phyloP scores from a whole-genome alignment of 768 basidiomycete species.

The Neoboletus subvelutipes region DNA sequence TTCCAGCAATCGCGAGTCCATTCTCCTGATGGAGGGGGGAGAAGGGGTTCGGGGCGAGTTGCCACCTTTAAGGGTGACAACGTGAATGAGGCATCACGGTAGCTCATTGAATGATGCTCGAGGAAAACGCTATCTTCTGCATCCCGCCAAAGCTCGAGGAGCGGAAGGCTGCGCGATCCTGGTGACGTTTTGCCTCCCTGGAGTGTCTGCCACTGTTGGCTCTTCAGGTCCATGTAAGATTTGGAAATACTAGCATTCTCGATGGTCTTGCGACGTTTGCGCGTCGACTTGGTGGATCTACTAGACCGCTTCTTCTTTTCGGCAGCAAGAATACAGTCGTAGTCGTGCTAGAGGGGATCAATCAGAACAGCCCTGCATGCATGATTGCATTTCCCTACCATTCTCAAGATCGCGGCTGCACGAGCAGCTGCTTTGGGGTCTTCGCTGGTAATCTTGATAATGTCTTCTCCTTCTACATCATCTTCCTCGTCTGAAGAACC shows the following conservation, averaged over 20 bases:
- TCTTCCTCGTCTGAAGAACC: slow-evolving; percentile 30
- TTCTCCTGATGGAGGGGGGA: slow-evolving; percentile 21
- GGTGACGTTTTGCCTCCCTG: slow-evolving; percentile 17
- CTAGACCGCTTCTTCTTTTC: slow-evolving; percentile 26
- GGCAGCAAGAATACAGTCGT: slow-evolving; percentile 65
- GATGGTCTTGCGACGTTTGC: slow-evolving; percentile 39
- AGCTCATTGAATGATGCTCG: slow-evolving; percentile 24
- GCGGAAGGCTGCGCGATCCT: slow-evolving; percentile 35
- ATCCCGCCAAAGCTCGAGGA: slow-evolving; percentile 31
- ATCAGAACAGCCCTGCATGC: neutral
- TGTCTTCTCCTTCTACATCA: slow-evolving; percentile 39
- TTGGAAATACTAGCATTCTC: slow-evolving; percentile 34
- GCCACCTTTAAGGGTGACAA: slow-evolving; percentile 17
- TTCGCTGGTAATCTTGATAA: slow-evolving; percentile 82
- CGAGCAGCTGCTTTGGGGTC: slow-evolving; percentile 86
- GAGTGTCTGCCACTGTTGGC: slow-evolving; percentile 13
- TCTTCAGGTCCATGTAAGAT: slow-evolving; percentile 10
- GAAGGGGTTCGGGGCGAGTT: neutral
- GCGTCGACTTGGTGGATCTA: slow-evolving; percentile 35
- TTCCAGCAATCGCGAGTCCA: slow-evolving; percentile 86
- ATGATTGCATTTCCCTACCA: slow-evolving; percentile 47
- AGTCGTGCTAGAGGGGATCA: slow-evolving; percentile 62
- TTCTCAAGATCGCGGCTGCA: slow-evolving; percentile 90
- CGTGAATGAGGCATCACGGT: slow-evolving; percentile 14
- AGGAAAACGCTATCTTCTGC: slow-evolving; percentile 31